phyloP scores from a whole-genome alignment of 257 asterid genomes.

The Przewalskia tangutica region DNA sequence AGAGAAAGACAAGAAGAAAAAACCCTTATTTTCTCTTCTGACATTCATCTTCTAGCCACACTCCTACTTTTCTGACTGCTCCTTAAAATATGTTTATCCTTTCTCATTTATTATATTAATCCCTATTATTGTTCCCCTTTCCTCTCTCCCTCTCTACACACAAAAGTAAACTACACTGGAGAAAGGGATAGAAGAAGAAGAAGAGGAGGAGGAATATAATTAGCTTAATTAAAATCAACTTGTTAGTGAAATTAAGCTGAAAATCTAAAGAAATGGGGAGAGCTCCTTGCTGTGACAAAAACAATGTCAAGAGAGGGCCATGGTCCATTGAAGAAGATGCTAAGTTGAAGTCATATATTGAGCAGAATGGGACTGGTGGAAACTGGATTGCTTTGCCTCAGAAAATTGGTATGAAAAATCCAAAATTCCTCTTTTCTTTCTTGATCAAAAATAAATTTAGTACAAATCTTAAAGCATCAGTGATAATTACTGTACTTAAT shows the following conservation, averaged over 20 bases:
- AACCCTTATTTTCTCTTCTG: slow-evolving; percentile 23
- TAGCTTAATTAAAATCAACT: neutral
- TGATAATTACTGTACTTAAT: neutral
- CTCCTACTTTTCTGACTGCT: slow-evolving; percentile 21
- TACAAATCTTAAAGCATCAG: neutral
- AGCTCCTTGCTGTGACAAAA: slow-evolving; percentile 88
- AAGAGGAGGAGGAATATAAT: neutral
- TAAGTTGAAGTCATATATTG: slow-evolving; percentile 54
- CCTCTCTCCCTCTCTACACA: slow-evolving; percentile 11
- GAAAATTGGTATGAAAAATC: slow-evolving; percentile 41
- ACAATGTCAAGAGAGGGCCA: slow-evolving; percentile 71
- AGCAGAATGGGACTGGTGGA: slow-evolving; percentile 69
- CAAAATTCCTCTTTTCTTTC: neutral
- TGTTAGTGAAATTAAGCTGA: neutral
- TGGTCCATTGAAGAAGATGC: slow-evolving; percentile 85
- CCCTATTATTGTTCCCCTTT: slow-evolving; percentile 2
- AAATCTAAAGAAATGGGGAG: slow-evolving; percentile 44
- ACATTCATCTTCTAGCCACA: slow-evolving; percentile 16
- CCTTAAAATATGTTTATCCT: slow-evolving; percentile 26
- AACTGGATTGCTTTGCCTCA: slow-evolving; percentile 82
- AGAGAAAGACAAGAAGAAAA: slow-evolving; percentile 59
- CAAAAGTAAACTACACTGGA: neutral
- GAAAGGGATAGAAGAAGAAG: slow-evolving; percentile 2
- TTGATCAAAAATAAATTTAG: neutral
- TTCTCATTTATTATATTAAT: slow-evolving; percentile 22